Evolutionary conservation across 1,284 basidiomycete species (phyloP), one percentile per base, ranked within the genome.

Genomic region (Tremellales sp.): DNA sequence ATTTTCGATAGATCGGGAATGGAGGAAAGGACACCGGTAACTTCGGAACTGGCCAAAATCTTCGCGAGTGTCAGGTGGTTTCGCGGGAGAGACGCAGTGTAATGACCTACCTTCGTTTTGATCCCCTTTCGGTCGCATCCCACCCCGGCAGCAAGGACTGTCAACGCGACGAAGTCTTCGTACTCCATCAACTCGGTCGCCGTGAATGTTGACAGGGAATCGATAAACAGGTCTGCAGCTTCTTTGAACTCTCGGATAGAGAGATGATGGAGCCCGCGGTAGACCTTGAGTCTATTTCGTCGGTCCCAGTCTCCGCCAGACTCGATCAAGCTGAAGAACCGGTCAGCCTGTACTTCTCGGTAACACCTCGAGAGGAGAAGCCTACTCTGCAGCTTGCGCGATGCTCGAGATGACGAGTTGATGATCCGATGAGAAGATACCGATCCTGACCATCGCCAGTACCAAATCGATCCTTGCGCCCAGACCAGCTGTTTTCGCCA

Each of bases 221-320:
- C 92, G 40, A 92, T 81, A 54, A 97, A 79, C 9, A 95, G 81
- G 43, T 85, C 71, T 76, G 84, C 19, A 72, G 81, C 70, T 81
- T 85, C 76, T 83, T 90, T 74, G 65, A 80, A 80, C 43, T 79
- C 74, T 32, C 94, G 85, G 50, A 92, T 85, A 16, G 89, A 88
- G 28, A 95, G 76, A 26, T 86, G 76, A 66, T 95, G 87, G 1
- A 95, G 75, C 32, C 87, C 93, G 45, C 84, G 82, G 76, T 98
- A 98, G 32, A 97, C 94, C 72, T 97, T 98, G 58, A 97, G 81
- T 37, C 93, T 81, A 70, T 97, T 98, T 26, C 92, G 81, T 47
- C 95, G 79, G 71, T 98, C 94, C 94, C 94, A 98, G 72, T 98
- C 94, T 38, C 95, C 94, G 2, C 95, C 94, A 68, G 92, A 83